Base-by-base conservation (phyloP, 108 stramenopile genomes). In the Bacterosira constricta region DNA sequence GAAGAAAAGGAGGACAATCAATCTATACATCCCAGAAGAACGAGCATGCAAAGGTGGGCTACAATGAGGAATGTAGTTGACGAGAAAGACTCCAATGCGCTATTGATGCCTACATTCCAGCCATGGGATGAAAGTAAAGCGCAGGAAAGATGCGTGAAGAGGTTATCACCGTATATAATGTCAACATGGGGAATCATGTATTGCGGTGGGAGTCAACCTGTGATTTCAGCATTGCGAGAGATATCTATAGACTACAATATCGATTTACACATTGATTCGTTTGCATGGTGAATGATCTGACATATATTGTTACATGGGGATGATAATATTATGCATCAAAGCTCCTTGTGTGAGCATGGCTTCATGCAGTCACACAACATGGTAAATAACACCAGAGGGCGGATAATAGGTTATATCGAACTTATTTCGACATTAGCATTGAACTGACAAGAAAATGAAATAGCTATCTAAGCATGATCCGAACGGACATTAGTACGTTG, bases 171-270 rank as follows among this genome's bases (percentile, higher is more conserved):
- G 6, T 66, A 68, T 1, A 47, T 69, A 11, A 35, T 80, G 36
- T 46, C 56, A 2, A 80, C 79, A 4, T 80, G 79, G 79, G 79
- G 72, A 4, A 69, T 80, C 9, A 38, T 80, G 65, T 80, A 73
- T 44, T 80, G 79, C 46, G 79, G 79, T 44, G 79, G 79, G n/a
- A 66, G 64, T 37, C 31, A 53, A 42, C 29, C 21, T 2, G 72
- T 80, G 1, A 44, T 69, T 20, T 31, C 31, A 12, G 65, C 59
- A 20, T 57, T 80, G 72, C 44, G 66, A 56, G 53, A 44, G 44
- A 68, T 80, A 1, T 68, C 72, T 6, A 41, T 72, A 0, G 79
- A 80, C 6, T 80, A 73, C 44, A 38, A 46, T 17, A 32, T 80
- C 27, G 79, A 63, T 49, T 56, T 80, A 21, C 72, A 80, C 35